Base-by-base conservation (phyloP, 192 early-diverging fungal species). In the Backusella mclennaniae region DNA sequence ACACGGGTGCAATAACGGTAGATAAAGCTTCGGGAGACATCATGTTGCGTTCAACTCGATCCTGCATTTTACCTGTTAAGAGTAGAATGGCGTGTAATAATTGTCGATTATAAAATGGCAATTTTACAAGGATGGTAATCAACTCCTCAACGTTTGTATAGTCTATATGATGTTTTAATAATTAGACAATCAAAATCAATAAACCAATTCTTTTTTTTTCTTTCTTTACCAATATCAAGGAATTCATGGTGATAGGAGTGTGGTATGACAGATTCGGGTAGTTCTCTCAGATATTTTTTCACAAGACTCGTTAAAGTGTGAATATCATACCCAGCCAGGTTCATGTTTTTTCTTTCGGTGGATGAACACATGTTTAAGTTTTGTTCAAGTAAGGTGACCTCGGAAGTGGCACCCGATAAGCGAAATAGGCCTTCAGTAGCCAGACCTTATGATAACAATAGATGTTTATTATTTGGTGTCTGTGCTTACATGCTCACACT, bases 21-120 rank as follows among this genome's bases (percentile, higher is more conserved):
- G 80, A 76, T 23, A 81, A 42, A 14, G 80, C 80, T 66, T 81
- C 80, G 3, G 76, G 80, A 41, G 77, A 77, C 80, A 81, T 81
- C 36, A 69, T 46, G 35, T 81, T 81, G 11, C 56, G 59, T 6
- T 74, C 46, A 8, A 36, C 39, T 35, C 53, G 69, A 11, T 69
- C 41, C 46, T 74, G 71, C 4, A 81, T 66, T 31, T 42, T 35
- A 4, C 73, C 52, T 1, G 53, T 68, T 17, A 81, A 19, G 8
- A 77, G 56, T n/a, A 81, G 39, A 41, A 81, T 56, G 33, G 70
- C 77, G 9, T 71, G 76, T 41, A 81, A 7, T 23, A 81, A 21
- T n/a, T 81, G 76, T 46, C 67, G 59, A 74, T 81, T 76, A 9
- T 76, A 68, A 9, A 26, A 46, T 14, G 80, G 80, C 6, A 77